Evolutionary conservation across 2,329 filamentous ascomycete species (phyloP), one percentile per base, ranked within the genome.

Genomic region (Cytospora chrysosperma): DNA sequence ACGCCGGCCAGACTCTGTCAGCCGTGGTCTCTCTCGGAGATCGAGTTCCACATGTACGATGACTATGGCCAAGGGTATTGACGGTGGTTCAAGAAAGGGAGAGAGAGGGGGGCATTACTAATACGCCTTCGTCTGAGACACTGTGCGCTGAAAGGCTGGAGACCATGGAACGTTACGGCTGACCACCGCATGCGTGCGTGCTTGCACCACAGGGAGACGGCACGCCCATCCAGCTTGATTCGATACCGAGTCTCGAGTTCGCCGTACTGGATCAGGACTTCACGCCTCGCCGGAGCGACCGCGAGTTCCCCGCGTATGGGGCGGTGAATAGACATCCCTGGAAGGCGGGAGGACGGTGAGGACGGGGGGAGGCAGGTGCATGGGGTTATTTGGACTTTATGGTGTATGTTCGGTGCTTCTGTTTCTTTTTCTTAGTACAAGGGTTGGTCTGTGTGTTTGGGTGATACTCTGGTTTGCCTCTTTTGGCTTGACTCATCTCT

Each of bases 191-290:
- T n/a, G n/a, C n/a, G n/a, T n/a, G n/a, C n/a, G n/a, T n/a, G 19
- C 37, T 47, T 21, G 26, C 5, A n/a, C n/a, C n/a, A n/a, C 40
- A 77, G 76, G 64, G 68, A 12, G 70, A 79, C 24, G 77, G 75
- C 19, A 70, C 68, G 10, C 54, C 47, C 1, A 70, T 75, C 26
- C 67, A 74, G 4, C 50, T 69, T 21, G 52, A 51, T 5, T 56
- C 61, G n/a, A 67, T 73, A 10, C 70, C 75, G 26, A 78, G 78
- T 65, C 72, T 80, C 57, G 69, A 73, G 60, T 55, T 80, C 32
- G 71, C 74, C 8, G 67, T 80, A 19, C 73, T 77, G 62, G 70
- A 73, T 34, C 64, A 69, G 8, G 65, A 63, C 30, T 72, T 68
- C 66, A 61, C 56, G 15, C 64, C 69, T 4, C 61, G 59, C 9